Base-by-base conservation (phyloP, 257 asterid genomes). In the Solanum etuberosum region DNA sequence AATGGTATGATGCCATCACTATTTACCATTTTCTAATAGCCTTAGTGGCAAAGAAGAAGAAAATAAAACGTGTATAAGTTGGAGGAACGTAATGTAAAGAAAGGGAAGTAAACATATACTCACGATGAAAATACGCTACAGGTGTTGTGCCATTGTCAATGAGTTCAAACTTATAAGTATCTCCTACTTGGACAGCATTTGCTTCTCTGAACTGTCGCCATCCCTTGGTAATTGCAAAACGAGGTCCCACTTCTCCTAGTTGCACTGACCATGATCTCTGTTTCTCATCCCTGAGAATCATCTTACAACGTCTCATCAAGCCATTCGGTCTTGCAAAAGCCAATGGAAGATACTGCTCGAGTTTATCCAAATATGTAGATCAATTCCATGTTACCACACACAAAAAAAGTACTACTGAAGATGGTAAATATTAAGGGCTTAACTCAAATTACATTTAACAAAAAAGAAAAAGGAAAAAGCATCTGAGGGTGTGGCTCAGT, bases 251-350 rank as follows among this genome's bases (percentile, higher is more conserved):
- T 29, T 48, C 34, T 6, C 5, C 51, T 70, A 81, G 35, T 4
- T 87, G 68, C 23, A 87, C 86, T 46, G 27, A n/a, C 89, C 89
- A 87, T 65, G 43, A 65, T 14, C 72, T 82, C 16, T n/a, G 82
- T 38, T 48, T 35, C 40, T 59, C 68, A 68, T 87, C 74, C 21
- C 3, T 80, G 11, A 87, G 81, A 42, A 46, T 83, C 67, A 63
- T 20, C 34, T 81, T 25, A 59, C 83, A 25, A 10, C 63, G 3
- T 67, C 83, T 67, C n/a, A 5, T 48, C 40, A 87, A 42, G 21
- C 86, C 86, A 83, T 63, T 82, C 15, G 76, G 57, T 68, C 73
- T 87, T 4, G 86, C 86, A 81, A 81, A 87, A 48, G 8, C 73
- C 10, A 7, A 9, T 0, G 89, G 87, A 46, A 87, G 21, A 67